Conservation (phyloP, 495 filamentous ascomycete genomes). For the Penicillium angulare region DNA sequence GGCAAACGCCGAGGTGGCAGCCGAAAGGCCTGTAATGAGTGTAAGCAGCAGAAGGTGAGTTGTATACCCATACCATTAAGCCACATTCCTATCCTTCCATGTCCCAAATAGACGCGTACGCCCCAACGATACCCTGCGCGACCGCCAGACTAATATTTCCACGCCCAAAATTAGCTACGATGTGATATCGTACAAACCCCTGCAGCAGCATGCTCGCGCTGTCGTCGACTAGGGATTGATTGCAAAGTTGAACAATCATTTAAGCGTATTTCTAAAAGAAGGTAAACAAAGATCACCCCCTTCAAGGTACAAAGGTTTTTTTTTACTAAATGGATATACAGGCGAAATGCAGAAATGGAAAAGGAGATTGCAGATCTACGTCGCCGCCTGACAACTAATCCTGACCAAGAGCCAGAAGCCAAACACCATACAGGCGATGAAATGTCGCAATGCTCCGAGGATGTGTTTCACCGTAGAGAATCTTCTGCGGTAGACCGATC, state of each 20-base stretch:
- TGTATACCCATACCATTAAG: slow-evolving; percentile 10
- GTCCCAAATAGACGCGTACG: not conserved
- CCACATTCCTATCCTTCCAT: not conserved
- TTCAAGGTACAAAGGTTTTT: not conserved
- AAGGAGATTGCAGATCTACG: slow-evolving; percentile 49
- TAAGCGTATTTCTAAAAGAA: slow-evolving; percentile 49
- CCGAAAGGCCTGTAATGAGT: slow-evolving; percentile 50
- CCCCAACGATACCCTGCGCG: not conserved
- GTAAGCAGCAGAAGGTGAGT: slow-evolving; percentile 51
- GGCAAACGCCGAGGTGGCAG: slow-evolving; percentile 49
- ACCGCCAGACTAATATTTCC: not conserved
- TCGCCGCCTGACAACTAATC: slow-evolving; percentile 36
- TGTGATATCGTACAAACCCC: slow-evolving; percentile 50
- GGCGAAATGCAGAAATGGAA: slow-evolving; percentile 53
- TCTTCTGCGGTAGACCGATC: slow-evolving; percentile 27
- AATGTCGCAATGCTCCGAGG: slow-evolving; percentile 41
- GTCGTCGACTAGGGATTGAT: slow-evolving; percentile 44
- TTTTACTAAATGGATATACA: slow-evolving; percentile 18
- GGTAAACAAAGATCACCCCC: slow-evolving; percentile 20
- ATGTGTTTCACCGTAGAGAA: slow-evolving; percentile 34
- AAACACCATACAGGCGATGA: slow-evolving; percentile 35
- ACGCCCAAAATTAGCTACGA: slow-evolving; percentile 30
- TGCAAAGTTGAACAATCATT: slow-evolving; percentile 50
- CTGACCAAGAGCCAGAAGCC: slow-evolving; percentile 25
- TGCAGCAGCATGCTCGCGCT: slow-evolving; percentile 47